A percentile compares a stretch with the other conserved stretches of the same genome.
These are phyloP conservation scores for Alternaria arbusti DNA, from an alignment of 2,329 filamentous ascomycete genomes.

Conservation along the genomic window DNA sequence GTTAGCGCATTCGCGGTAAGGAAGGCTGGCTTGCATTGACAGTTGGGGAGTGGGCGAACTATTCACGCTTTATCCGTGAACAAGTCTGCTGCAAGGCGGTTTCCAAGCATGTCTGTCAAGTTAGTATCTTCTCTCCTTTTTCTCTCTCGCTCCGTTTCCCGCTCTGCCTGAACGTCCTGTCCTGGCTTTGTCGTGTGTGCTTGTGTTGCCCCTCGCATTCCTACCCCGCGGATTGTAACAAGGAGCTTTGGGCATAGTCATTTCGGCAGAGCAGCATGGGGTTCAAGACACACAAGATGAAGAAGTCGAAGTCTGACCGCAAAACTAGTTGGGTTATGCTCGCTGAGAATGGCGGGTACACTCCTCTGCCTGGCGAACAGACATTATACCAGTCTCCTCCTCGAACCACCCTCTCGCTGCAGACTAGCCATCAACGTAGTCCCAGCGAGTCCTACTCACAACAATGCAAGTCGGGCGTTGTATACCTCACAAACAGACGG, in stretches of 20 bases:
- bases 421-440: constrained; percentile 70
- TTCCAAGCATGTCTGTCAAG: constrained; percentile 49
- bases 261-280: constrained; percentile 7
- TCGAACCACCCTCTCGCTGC: constrained; percentile 77
- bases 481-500: constrained; percentile 84
- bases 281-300: constrained; percentile 20
- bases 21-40: constrained; percentile 29
- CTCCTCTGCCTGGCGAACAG: constrained; percentile 83
- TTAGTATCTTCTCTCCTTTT: constrained; percentile 32
- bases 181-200: neutral
- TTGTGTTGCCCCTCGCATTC: constrained; percentile 8
- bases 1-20: constrained; percentile 9
- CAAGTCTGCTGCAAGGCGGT: constrained; percentile 21
- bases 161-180: neutral
- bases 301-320: constrained; percentile 40
- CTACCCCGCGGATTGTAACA: constrained; percentile 11
- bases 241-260: constrained; percentile 4
- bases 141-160: constrained; percentile 10
- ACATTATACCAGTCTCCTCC: constrained; percentile 81
- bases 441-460: constrained; percentile 69
- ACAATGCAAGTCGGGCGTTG: constrained; percentile 75
- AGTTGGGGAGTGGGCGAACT: constrained; percentile 22
- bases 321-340: constrained; percentile 88
- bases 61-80: constrained; percentile 28
- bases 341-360: constrained; percentile 72